phyloP scores from a whole-genome alignment of 2,329 filamentous ascomycete genomes.

The Exophiala alcalophila region DNA sequence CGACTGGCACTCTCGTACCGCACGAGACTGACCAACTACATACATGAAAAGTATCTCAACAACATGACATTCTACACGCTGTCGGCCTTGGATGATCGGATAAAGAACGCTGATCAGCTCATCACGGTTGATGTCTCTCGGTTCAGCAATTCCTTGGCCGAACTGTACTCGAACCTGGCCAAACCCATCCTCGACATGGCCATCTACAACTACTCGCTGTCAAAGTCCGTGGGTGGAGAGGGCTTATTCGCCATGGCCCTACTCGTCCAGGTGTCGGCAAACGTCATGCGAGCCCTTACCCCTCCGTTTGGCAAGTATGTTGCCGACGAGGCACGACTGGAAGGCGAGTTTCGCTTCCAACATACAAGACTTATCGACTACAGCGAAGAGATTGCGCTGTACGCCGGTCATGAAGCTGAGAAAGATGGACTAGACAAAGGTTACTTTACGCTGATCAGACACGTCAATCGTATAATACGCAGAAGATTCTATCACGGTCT shows the following conservation, averaged over 20 bases:
- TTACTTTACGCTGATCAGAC: conserved; percentile 98
- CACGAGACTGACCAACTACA: conserved; percentile 85
- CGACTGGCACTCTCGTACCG: conserved; percentile 90
- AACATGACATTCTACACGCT: conserved; percentile 98
- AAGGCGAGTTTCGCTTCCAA: conserved; percentile 94
- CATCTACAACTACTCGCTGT: conserved; percentile 93
- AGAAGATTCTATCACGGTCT: conserved; percentile 94
- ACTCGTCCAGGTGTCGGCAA: conserved; percentile 87
- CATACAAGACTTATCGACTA: conserved; percentile 95
- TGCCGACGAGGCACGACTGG: conserved; percentile 87
- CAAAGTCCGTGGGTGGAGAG: conserved; percentile 91
- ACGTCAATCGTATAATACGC: conserved; percentile 92
- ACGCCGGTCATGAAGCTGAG: conserved; percentile 86
- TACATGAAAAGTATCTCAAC: conserved; percentile 94
- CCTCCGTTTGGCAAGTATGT: conserved; percentile 98
- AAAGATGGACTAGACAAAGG: conserved; percentile 97
- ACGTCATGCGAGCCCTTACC: conserved; percentile 88
- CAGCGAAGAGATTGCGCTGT: conserved; percentile 90
- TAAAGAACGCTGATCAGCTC: conserved; percentile 97
- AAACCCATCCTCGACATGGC: conserved; percentile 94
- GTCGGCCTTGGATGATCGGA: conserved; percentile 89
- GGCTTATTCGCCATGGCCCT: conserved; percentile 93
- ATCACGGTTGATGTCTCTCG: conserved; percentile 95
- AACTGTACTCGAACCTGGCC: conserved; percentile 92
- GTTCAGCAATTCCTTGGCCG: conserved; percentile 91